Evolutionary conservation across 164 flowering plant genomes (phyloP).

Genomic region (Chimonanthus praecox): DNA sequence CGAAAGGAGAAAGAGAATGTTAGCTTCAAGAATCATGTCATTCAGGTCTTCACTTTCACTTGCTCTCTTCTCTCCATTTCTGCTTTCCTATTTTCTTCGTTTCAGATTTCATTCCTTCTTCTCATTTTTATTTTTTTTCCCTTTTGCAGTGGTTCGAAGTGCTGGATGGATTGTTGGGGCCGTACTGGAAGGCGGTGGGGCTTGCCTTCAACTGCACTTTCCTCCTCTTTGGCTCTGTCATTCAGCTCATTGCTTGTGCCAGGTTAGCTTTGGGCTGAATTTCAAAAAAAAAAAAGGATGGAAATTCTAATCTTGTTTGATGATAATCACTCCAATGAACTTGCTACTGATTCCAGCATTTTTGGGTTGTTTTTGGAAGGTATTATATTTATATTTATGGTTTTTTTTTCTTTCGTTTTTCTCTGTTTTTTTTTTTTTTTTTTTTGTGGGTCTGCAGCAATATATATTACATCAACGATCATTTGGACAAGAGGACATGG

Average conservation of each 20-base stretch:
- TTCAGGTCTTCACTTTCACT: slow-evolving; percentile 47
- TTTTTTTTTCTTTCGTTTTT: background rate
- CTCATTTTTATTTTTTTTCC: background rate
- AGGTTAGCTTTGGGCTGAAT: slow-evolving; percentile 34
- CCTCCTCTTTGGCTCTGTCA: slow-evolving; percentile 87
- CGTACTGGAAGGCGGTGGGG: slow-evolving; percentile 87
- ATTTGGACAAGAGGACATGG: slow-evolving; percentile 92
- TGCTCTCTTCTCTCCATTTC: background rate
- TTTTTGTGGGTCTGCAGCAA: slow-evolving; percentile 43
- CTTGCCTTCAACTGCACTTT: slow-evolving; percentile 91
- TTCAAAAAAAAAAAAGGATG: background rate
- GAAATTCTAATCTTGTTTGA: background rate
- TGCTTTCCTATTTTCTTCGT: background rate
- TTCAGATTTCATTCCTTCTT: background rate
- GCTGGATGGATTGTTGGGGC: slow-evolving; percentile 83
- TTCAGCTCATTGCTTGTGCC: slow-evolving; percentile 93
- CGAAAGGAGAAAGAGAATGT: slow-evolving; percentile 76
- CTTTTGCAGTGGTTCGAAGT: slow-evolving; percentile 84
- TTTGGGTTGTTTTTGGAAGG: background rate
- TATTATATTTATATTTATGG: too few relatives aligned
- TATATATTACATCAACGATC: slow-evolving; percentile 89
- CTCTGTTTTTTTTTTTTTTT: too few relatives aligned
- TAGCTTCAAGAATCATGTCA: slow-evolving; percentile 83
- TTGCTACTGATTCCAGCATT: background rate
- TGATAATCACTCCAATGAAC: background rate